Conservation (phyloP, 2,329 filamentous ascomycete species). For the Mollisiaceae sp. region DNA sequence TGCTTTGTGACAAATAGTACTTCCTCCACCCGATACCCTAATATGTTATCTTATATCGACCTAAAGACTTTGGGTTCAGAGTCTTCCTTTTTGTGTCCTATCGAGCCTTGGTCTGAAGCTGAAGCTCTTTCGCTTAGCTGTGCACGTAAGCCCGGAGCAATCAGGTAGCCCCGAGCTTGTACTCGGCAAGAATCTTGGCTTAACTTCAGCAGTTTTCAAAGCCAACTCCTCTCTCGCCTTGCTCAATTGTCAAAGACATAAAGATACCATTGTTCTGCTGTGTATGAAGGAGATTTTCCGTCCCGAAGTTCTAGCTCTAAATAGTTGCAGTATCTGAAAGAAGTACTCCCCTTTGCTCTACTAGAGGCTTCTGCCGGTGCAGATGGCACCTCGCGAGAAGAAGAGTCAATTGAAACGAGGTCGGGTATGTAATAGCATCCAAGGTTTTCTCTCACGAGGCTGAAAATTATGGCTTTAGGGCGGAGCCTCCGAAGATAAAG, state of each 20-base stretch:
- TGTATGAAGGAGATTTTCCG: not conserved
- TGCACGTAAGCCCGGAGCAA: not conserved
- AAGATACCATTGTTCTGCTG: not conserved
- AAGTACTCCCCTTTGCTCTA: not conserved
- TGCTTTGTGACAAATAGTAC: conserved; percentile 1
- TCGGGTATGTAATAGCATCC: conserved; percentile 60
- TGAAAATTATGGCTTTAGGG: conserved; percentile 32
- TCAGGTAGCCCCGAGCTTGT: not conserved
- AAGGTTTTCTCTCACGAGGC: conserved; percentile 26
- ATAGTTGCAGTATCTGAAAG: not conserved
- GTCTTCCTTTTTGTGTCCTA: not conserved
- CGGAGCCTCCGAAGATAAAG: conserved; percentile 36
- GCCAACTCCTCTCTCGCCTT: conserved; percentile 2
- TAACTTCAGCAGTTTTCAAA: not conserved
- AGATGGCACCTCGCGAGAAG: conserved; percentile 61
- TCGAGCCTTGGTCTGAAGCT: not conserved
- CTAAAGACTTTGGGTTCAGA: not conserved
- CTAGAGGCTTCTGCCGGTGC: conserved; percentile 17
- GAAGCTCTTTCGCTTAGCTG: not conserved
- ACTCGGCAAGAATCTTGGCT: not conserved
- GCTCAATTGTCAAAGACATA: not conserved
- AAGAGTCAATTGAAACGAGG: conserved; percentile 86
- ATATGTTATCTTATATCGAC: not conserved
- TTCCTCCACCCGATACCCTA: not conserved
- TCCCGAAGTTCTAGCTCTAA: not conserved